Evolutionary conservation across 257 asterid species (phyloP).

Genomic region (Przewalskia tangutica): DNA sequence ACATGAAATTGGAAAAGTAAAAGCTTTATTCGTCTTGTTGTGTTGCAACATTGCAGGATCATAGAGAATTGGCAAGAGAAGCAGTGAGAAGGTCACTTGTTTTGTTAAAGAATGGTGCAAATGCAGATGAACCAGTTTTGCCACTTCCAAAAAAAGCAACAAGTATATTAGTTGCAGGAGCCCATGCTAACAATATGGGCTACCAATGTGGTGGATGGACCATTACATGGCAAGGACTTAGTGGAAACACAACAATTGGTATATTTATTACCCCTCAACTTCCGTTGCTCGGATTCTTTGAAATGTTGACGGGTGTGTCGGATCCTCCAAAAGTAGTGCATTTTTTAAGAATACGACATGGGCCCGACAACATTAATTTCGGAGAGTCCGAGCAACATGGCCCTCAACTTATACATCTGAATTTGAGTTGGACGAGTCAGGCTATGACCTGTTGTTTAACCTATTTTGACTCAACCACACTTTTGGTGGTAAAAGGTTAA

Average conservation of each 20-base stretch:
- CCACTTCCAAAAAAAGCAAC: slow-evolving; percentile 9
- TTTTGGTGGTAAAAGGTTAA: neutral
- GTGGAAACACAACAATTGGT: slow-evolving; percentile 7
- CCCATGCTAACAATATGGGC: slow-evolving; percentile 9
- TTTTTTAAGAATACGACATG: neutral
- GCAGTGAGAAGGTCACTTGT: slow-evolving; percentile 11
- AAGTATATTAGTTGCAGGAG: slow-evolving; percentile 10
- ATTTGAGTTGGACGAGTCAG: neutral
- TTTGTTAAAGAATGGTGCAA: slow-evolving; percentile 8
- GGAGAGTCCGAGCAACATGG: neutral
- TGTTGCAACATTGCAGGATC: neutral
- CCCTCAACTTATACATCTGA: neutral
- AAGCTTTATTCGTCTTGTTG: neutral
- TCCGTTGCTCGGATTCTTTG: neutral
- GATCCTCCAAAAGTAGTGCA: neutral
- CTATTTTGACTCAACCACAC: neutral
- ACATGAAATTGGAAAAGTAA: neutral
- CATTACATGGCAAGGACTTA: slow-evolving; percentile 13
- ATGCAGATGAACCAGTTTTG: slow-evolving; percentile 12
- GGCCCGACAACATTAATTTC: neutral
- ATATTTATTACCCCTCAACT: neutral
- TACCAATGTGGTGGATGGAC: slow-evolving; percentile 14
- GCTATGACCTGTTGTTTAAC: neutral
- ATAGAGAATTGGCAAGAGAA: slow-evolving; percentile 13
- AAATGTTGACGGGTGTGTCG: neutral